A percentile compares a stretch with the other conserved stretches of the same genome.
Conservation (phyloP, 2,329 filamentous ascomycete species). For the Fusarium sp. region DNA sequence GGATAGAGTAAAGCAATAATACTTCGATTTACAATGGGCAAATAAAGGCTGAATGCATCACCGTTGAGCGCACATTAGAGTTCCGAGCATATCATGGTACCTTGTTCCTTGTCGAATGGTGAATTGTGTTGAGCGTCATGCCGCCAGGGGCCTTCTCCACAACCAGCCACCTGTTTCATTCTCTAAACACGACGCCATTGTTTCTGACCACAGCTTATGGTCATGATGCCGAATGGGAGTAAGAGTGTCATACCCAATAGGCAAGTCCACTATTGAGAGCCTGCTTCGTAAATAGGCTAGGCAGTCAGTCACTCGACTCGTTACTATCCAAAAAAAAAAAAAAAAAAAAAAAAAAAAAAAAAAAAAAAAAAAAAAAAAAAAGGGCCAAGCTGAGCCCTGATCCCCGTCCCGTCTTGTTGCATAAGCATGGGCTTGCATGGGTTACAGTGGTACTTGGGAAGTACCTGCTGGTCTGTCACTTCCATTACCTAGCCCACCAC, state of each 20-base stretch:
- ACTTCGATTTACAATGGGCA: not conserved
- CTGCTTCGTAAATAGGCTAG: not conserved
- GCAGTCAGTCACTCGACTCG: not conserved
- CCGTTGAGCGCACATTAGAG: slow-evolving; percentile 23
- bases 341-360: too few relatives aligned
- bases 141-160: slow-evolving; percentile 7
- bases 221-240: not conserved
- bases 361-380: too few relatives aligned
- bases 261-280: not conserved
- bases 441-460: slow-evolving; percentile 23
- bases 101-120: slow-evolving; percentile 23
- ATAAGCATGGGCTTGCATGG: slow-evolving; percentile 26
- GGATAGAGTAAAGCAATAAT: slow-evolving; percentile 7
- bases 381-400: slow-evolving; percentile 25
- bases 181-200: not conserved
- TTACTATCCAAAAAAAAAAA: slow-evolving; percentile 2
- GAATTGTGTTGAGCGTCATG: slow-evolving; percentile 10
- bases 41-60: slow-evolving; percentile 18
- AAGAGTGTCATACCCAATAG: slow-evolving; percentile 1
- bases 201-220: not conserved
- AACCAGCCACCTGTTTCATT: slow-evolving; percentile 18
- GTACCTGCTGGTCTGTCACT: slow-evolving; percentile 28
- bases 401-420: slow-evolving; percentile 36
- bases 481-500: not conserved
- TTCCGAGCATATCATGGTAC: slow-evolving; percentile 12